Percentiles rank a stretch among this genome's conserved stretches.
Evolutionary conservation across 345 rosid genomes (phyloP).

Genomic region (Eutrema yunnanense): DNA sequence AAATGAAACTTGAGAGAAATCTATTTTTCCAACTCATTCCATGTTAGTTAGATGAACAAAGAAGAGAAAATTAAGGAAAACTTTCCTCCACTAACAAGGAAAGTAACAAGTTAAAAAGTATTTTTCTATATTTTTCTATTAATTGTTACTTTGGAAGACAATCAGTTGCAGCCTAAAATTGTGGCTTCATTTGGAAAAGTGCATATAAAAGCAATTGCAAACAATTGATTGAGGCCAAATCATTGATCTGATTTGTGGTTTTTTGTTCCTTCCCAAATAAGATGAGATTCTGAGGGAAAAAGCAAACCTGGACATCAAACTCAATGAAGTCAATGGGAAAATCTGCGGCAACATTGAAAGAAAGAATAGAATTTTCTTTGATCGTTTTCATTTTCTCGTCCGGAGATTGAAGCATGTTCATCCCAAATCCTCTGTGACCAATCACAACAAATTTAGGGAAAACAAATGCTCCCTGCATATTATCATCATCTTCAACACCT

Average conservation of each 20-base stretch:
- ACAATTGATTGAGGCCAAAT: background rate
- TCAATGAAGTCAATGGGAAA: slow-evolving; percentile 57
- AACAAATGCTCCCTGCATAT: slow-evolving; percentile 2
- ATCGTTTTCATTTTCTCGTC: slow-evolving; percentile 46
- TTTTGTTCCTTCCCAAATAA: background rate
- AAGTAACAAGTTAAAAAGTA: too few species aligned
- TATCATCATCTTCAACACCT: slow-evolving; percentile 28
- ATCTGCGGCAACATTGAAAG: slow-evolving; percentile 51
- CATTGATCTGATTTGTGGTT: background rate
- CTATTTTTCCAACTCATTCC: too few species aligned
- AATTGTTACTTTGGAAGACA: too few species aligned
- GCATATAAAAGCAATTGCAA: background rate
- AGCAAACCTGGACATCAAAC: slow-evolving; percentile 69
- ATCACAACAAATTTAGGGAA: slow-evolving; percentile 49
- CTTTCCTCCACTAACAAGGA: too few species aligned
- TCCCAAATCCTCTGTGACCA: slow-evolving; percentile 73
- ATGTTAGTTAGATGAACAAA: too few species aligned
- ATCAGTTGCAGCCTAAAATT: background rate
- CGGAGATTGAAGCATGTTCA: slow-evolving; percentile 47
- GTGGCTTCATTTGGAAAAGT: background rate
- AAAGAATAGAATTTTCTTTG: slow-evolving; percentile 58
- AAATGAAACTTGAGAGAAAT: too few species aligned
- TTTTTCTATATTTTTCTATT: too few species aligned
- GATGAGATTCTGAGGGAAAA: background rate
- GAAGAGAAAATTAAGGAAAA: too few species aligned